Conservation (phyloP, 768 basidiomycete genomes). For the Strobilomyces echinocephalus region DNA sequence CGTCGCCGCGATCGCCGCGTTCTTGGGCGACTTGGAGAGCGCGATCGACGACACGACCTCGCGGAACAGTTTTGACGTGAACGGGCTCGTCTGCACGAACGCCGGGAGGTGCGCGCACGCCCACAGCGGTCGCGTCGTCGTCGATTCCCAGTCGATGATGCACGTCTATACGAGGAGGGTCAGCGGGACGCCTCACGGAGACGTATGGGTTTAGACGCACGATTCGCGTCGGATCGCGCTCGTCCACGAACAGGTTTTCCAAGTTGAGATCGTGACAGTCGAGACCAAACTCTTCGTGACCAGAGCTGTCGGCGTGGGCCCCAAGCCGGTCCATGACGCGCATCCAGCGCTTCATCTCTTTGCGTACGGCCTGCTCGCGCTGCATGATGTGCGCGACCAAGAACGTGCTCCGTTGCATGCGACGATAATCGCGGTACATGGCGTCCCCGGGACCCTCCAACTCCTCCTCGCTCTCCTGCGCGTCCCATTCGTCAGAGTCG, state of each 20-base stretch:
- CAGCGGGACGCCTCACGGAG: background rate
- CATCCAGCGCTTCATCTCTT: slow-evolving; percentile 72
- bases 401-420: slow-evolving; percentile 78
- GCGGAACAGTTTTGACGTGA: slow-evolving; percentile 68
- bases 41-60: slow-evolving; percentile 52
- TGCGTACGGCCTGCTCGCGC: slow-evolving; percentile 57
- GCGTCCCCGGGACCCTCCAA: slow-evolving; percentile 67
- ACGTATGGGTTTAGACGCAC: slow-evolving; percentile 46
- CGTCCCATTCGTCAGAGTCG: slow-evolving; percentile 73
- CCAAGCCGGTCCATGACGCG: slow-evolving; percentile 58
- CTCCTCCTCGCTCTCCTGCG: slow-evolving; percentile 76
- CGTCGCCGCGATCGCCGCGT: slow-evolving; percentile 37
- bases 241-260: slow-evolving; percentile 82
- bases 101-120: slow-evolving; percentile 78
- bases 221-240: slow-evolving; percentile 58
- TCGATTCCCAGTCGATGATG: slow-evolving; percentile 89
- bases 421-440: slow-evolving; percentile 80
- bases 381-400: slow-evolving; percentile 63
- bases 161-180: slow-evolving; percentile 51
- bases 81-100: slow-evolving; percentile 73
- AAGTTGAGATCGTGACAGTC: slow-evolving; percentile 84
- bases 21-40: slow-evolving; percentile 19
- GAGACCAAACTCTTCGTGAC: slow-evolving; percentile 63
- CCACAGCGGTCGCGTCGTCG: slow-evolving; percentile 84
- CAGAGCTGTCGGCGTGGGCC: slow-evolving; percentile 28